These are phyloP conservation scores for Helenozyma rhizophorensis DNA, from an alignment of 805 yeast species.

Conservation along the genomic window DNA sequence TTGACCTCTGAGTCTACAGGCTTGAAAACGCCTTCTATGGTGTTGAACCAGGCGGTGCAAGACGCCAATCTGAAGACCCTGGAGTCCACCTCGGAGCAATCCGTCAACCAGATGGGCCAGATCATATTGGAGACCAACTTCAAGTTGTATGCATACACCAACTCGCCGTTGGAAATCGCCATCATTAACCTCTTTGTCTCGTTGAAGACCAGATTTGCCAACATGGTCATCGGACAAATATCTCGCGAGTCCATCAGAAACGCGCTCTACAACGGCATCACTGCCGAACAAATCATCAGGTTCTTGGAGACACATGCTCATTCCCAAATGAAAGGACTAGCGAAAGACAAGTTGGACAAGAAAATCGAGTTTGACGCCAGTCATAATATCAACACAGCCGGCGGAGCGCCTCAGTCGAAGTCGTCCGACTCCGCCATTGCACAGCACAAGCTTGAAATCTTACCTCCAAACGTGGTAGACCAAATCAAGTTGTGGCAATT, in stretches of 20 bases:
- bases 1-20: slow-evolving; percentile 79
- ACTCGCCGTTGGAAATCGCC: slow-evolving; percentile 92
- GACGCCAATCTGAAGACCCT: slow-evolving; percentile 19
- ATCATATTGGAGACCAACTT: slow-evolving; percentile 91
- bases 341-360: slow-evolving; percentile 64
- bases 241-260: slow-evolving; percentile 87
- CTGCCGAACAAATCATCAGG: slow-evolving; percentile 90
- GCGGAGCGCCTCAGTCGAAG: slow-evolving; percentile 35
- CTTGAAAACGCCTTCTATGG: slow-evolving; percentile 68
- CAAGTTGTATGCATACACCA: slow-evolving; percentile 87
- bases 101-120: slow-evolving; percentile 49
- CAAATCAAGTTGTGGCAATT: slow-evolving; percentile 95
- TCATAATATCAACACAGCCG: slow-evolving; percentile 43
- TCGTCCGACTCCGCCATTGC: slow-evolving; percentile 25
- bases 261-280: slow-evolving; percentile 84
- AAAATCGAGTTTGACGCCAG: slow-evolving; percentile 60
- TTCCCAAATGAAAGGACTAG: slow-evolving; percentile 76
- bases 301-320: slow-evolving; percentile 91
- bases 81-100: slow-evolving; percentile 12
- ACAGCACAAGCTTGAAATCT: slow-evolving; percentile 53
- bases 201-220: slow-evolving; percentile 76
- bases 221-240: slow-evolving; percentile 89
- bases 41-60: slow-evolving; percentile 60
- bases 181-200: slow-evolving; percentile 85
- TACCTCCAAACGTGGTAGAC: slow-evolving; percentile 96